A percentile compares a stretch with the other conserved stretches of the same genome.
Conservation (phyloP, 2,329 filamentous ascomycete species). For the Colletotrichum melonis region DNA sequence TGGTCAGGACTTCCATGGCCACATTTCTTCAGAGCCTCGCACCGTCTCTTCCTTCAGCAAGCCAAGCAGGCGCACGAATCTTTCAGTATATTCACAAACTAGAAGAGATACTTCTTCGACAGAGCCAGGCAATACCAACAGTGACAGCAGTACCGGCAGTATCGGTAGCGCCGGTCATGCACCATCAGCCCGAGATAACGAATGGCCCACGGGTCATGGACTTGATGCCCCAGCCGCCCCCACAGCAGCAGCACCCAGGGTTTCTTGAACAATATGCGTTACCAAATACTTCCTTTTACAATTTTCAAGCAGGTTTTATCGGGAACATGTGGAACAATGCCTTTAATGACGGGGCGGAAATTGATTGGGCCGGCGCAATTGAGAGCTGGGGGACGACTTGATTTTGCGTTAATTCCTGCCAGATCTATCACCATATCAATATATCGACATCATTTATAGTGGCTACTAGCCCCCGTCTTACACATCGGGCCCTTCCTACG, state of each 20-base stretch:
- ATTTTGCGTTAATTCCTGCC: background rate
- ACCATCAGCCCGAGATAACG: background rate
- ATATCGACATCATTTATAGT: background rate
- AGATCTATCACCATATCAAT: background rate
- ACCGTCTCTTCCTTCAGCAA: slow-evolving; percentile 29
- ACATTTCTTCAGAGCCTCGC: slow-evolving; percentile 34
- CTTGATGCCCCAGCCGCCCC: background rate
- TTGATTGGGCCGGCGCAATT: slow-evolving; percentile 21
- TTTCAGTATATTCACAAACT: slow-evolving; percentile 33
- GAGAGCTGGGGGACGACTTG: slow-evolving; percentile 9
- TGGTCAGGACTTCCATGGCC: slow-evolving; percentile 30
- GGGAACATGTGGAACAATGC: slow-evolving; percentile 25
- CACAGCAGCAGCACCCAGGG: background rate
- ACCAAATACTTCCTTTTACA: slow-evolving; percentile 16
- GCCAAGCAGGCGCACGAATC: slow-evolving; percentile 30
- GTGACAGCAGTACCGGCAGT: background rate
- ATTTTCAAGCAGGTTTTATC: slow-evolving; percentile 22
- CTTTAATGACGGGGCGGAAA: slow-evolving; percentile 21
- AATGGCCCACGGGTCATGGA: background rate
- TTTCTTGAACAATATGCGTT: slow-evolving; percentile 18
- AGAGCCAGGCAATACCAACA: background rate
- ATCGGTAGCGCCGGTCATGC: background rate
- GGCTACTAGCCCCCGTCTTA: background rate
- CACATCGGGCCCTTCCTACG: background rate
- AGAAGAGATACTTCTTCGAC: slow-evolving; percentile 29